These are phyloP conservation scores for Neofusicoccum ribis DNA, from an alignment of 2,329 filamentous ascomycete species.

Conservation along the genomic window DNA sequence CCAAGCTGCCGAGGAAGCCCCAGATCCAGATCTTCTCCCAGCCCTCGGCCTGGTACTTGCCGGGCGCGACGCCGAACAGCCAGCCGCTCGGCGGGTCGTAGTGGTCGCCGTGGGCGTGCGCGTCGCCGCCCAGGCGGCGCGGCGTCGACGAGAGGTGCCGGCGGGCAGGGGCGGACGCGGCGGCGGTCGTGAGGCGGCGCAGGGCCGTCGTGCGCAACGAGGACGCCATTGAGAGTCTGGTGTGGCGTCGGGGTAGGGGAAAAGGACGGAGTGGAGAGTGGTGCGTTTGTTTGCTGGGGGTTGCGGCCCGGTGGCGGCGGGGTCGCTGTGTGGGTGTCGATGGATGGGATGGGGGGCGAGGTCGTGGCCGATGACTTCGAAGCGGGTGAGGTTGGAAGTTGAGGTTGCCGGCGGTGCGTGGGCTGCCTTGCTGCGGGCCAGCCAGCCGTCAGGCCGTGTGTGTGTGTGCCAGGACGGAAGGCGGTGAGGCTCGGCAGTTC, in stretches of 20 bases:
- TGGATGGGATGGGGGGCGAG: background rate
- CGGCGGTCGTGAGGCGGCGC: background rate
- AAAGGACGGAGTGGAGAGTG: background rate
- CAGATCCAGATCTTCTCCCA: conserved; percentile 89
- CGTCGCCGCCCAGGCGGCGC: conserved; percentile 21
- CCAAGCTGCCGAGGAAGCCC: conserved; percentile 78
- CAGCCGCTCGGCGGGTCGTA: conserved; percentile 90
- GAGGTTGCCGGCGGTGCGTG: conserved; percentile 5
- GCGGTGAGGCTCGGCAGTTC: conserved; percentile 12
- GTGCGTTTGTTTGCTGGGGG: background rate
- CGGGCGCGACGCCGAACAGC: conserved; percentile 91
- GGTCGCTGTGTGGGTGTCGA: background rate
- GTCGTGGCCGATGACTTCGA: background rate
- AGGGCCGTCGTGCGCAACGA: background rate
- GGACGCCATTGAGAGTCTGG: conserved; percentile 6
- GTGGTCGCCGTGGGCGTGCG: conserved; percentile 57
- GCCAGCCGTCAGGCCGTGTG: background rate
- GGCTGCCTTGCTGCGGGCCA: background rate
- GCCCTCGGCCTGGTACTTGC: conserved; percentile 91
- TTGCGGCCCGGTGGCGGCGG: background rate
- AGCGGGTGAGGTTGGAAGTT: conserved; percentile 5
- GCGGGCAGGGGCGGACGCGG: background rate
- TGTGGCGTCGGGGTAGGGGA: background rate
- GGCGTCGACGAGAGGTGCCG: conserved; percentile 4
- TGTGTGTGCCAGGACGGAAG: background rate